These are phyloP conservation scores for Termitomyces titanicus DNA, from an alignment of 768 basidiomycete genomes.

Conservation along the genomic window DNA sequence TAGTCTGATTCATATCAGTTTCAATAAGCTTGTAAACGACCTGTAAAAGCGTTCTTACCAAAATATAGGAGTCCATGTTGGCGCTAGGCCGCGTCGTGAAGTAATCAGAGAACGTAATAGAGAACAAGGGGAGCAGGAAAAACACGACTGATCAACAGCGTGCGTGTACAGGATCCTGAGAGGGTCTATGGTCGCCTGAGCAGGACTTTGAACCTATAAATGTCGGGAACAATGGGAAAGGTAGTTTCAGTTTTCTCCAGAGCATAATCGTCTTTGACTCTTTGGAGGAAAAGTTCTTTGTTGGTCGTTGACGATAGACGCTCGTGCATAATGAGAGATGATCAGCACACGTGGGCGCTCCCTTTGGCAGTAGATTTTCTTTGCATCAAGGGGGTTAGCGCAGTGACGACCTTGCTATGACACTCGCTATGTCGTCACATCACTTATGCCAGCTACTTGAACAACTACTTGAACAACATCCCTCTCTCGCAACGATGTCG, in stretches of 20 bases:
- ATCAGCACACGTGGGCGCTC: neutral
- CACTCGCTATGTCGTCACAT: too few relatives aligned
- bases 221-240: neutral
- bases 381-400: too few relatives aligned
- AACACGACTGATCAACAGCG: conserved; percentile 19
- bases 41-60: conserved; percentile 3
- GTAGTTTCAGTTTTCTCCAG: neutral
- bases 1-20: neutral
- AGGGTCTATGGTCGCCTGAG: neutral
- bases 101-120: conserved; percentile 5
- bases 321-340: neutral
- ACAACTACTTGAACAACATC: too few relatives aligned
- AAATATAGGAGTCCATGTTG: conserved; percentile 13
- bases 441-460: too few relatives aligned
- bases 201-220: conserved; percentile 4
- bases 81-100: conserved; percentile 12
- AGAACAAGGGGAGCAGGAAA: neutral
- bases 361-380: conserved; percentile 2
- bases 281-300: conserved; percentile 5
- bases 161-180: neutral
- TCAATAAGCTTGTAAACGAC: neutral
- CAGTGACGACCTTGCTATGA: too few relatives aligned
- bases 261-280: conserved; percentile 11
- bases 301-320: conserved; percentile 9
- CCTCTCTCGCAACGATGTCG: too few relatives aligned